phyloP scores from a whole-genome alignment of 2,329 filamentous ascomycete genomes.

The Aspergillus uvarum region DNA sequence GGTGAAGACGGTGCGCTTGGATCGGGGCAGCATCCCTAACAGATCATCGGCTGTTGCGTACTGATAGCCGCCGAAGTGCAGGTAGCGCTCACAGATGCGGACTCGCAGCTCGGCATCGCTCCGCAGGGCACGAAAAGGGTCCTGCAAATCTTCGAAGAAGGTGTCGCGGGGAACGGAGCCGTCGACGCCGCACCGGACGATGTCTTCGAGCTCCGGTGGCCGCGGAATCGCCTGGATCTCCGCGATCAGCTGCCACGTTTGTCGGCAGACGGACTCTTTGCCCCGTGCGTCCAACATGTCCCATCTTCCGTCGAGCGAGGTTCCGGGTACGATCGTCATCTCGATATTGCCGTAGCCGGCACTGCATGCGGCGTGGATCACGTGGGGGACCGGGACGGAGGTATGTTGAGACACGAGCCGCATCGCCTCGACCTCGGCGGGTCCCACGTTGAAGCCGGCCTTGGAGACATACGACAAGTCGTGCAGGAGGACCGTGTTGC shows the following conservation, averaged over 20 bases:
- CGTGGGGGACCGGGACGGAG: constrained; percentile 21
- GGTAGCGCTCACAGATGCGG: constrained; percentile 28
- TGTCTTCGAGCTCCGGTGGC: constrained; percentile 14
- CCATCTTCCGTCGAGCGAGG: constrained; percentile 18
- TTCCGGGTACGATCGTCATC: constrained; percentile 20
- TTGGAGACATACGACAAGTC: constrained; percentile 21
- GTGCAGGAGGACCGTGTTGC: background rate
- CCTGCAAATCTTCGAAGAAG: constrained; percentile 25
- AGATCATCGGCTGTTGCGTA: constrained; percentile 19
- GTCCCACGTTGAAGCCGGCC: constrained; percentile 17
- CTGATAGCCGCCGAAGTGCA: constrained; percentile 21
- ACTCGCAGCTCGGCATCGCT: constrained; percentile 22
- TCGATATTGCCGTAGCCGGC: background rate
- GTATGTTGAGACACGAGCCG: constrained; percentile 20
- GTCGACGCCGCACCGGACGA: constrained; percentile 26
- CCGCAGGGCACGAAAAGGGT: constrained; percentile 19
- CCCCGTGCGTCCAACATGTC: constrained; percentile 17
- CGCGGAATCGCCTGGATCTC: constrained; percentile 19
- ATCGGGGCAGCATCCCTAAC: constrained; percentile 25
- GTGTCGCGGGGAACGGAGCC: constrained; percentile 22
- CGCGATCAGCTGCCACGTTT: constrained; percentile 23
- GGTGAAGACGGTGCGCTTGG: constrained; percentile 30
- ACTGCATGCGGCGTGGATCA: constrained; percentile 13
- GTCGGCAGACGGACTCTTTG: constrained; percentile 24
- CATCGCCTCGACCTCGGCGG: constrained; percentile 24